Evolutionary conservation across 805 yeast species (phyloP).

Genomic region (Saccharomycopsis sp.): DNA sequence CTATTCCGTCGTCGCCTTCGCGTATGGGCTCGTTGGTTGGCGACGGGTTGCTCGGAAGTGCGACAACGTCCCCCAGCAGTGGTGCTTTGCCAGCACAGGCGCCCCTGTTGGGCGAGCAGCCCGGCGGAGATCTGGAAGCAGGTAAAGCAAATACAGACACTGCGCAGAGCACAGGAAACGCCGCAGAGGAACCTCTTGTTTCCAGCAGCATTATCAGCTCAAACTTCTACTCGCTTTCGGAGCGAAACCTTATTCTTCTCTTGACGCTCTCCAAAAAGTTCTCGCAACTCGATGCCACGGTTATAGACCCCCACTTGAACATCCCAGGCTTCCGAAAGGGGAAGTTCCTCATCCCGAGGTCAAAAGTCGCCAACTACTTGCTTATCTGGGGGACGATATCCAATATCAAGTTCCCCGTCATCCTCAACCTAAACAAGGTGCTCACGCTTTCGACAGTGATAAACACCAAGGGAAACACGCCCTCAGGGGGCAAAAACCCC

Average conservation of each 20-base stretch:
- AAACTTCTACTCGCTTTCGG: slow-evolving; percentile 21
- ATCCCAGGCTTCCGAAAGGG: not conserved
- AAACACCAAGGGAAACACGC: not conserved
- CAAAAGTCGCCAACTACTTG: slow-evolving; percentile 19
- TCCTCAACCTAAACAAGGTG: slow-evolving; percentile 19
- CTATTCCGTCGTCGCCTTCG: slow-evolving; percentile 18
- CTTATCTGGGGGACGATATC: slow-evolving; percentile 22
- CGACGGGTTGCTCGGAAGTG: not conserved
- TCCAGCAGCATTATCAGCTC: slow-evolving; percentile 18
- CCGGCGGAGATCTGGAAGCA: no score
- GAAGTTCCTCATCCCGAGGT: slow-evolving; percentile 8
- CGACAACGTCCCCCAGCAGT: not conserved
- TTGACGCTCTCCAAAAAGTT: slow-evolving; percentile 20
- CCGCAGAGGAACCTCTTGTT: slow-evolving; percentile 2
- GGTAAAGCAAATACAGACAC: not conserved
- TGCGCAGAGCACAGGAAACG: no score
- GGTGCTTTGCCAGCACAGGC: no score
- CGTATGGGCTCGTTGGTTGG: not conserved
- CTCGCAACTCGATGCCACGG: slow-evolving; percentile 8
- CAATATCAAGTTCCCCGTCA: slow-evolving; percentile 21
- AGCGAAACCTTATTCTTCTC: slow-evolving; percentile 19
- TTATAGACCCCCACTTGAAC: not conserved
- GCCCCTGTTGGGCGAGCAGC: no score
- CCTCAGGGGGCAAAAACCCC: not conserved
- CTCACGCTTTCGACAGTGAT: slow-evolving; percentile 10